phyloP scores from a whole-genome alignment of 352 stramenopile species.

The Globisporangium radiosum region DNA sequence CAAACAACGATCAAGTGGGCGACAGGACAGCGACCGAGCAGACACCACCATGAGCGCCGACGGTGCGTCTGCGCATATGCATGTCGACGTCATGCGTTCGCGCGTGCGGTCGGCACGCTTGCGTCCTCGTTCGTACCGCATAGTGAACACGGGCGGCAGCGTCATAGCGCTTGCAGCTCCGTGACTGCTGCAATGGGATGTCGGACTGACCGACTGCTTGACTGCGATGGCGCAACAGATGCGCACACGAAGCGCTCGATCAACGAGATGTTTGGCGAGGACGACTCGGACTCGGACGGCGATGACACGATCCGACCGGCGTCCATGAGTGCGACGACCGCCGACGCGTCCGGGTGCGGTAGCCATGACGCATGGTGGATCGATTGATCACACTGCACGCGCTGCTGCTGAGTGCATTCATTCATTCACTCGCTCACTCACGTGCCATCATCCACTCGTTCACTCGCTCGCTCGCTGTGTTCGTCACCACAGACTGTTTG shows the following conservation, averaged over 20 bases:
- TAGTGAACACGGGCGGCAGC: too few relatives aligned
- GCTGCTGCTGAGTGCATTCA: background rate
- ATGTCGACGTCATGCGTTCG: background rate
- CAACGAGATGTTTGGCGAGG: conserved; percentile 85
- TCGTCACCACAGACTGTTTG: conserved; percentile 48
- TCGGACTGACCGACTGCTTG: too few relatives aligned
- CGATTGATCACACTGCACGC: background rate
- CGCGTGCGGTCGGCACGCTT: background rate
- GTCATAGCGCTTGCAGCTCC: too few relatives aligned
- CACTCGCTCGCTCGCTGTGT: background rate
- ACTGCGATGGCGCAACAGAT: conserved; percentile 36
- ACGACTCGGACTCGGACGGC: conserved; percentile 70
- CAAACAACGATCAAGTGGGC: conserved; percentile 3
- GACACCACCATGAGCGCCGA: conserved; percentile 42
- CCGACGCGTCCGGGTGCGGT: conserved; percentile 63
- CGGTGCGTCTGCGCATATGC: conserved; percentile 23
- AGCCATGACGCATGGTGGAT: background rate
- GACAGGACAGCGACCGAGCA: conserved; percentile 5
- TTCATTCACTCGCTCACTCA: background rate
- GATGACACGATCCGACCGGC: conserved; percentile 46
- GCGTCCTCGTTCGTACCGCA: background rate
- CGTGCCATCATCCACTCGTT: background rate
- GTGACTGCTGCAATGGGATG: too few relatives aligned
- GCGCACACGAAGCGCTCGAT: conserved; percentile 82
- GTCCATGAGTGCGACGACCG: conserved; percentile 34